Conservation (phyloP, 352 stramenopile species). For the Phytophthora hybrid region DNA sequence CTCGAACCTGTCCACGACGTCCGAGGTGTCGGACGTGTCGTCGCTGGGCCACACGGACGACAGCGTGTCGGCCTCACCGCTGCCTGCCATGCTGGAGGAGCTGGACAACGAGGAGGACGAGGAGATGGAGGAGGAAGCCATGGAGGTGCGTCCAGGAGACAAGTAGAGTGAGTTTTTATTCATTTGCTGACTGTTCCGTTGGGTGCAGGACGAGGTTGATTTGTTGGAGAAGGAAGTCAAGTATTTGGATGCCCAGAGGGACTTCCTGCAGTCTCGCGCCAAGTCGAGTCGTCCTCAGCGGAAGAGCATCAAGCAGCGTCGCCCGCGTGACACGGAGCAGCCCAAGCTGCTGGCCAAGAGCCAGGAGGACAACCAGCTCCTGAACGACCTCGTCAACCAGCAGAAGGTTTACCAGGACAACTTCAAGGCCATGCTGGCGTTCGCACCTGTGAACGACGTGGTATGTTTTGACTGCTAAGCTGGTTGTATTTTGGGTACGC, state of each 20-base stretch:
- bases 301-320: conserved; percentile 64
- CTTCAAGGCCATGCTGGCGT: conserved; percentile 80
- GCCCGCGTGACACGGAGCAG: conserved; percentile 41
- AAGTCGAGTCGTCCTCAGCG: conserved; percentile 53
- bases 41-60: conserved; percentile 31
- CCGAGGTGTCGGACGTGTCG: conserved; percentile 20
- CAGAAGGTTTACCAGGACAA: conserved; percentile 82
- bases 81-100: conserved; percentile 49
- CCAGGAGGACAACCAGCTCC: conserved; percentile 55
- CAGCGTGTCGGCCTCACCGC: conserved; percentile 35
- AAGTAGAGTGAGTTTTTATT: too few relatives aligned
- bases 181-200: not conserved
- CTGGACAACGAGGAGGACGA: conserved; percentile 35
- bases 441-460: conserved; percentile 80
- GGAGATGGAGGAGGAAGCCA: conserved; percentile 43
- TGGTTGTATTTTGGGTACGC: not conserved
- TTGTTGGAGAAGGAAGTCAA: conserved; percentile 76
- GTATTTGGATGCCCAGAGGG: conserved; percentile 72
- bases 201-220: conserved; percentile 56
- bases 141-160: conserved; percentile 37
- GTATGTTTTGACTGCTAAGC: conserved; percentile 30
- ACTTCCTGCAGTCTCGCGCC: conserved; percentile 66
- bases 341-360: conserved; percentile 54
- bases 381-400: conserved; percentile 69
- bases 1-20: conserved; percentile 32